These are phyloP conservation scores for Teunomyces pallodes DNA, from an alignment of 805 yeast species.

Conservation along the genomic window DNA sequence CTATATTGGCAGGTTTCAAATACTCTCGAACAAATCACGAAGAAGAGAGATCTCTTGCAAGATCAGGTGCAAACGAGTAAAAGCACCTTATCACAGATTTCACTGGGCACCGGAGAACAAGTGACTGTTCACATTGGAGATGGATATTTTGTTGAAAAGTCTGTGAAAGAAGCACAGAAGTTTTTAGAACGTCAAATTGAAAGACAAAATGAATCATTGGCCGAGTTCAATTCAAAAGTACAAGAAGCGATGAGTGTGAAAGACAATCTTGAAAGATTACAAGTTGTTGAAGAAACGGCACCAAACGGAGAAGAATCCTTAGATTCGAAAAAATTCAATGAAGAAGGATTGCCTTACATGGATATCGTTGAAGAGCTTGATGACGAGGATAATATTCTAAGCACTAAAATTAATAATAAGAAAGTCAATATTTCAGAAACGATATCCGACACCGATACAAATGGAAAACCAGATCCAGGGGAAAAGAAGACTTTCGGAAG, in stretches of 20 bases:
- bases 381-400: slow-evolving; percentile 71
- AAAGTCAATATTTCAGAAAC: slow-evolving; percentile 16
- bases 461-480: slow-evolving; percentile 2
- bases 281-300: slow-evolving; percentile 8
- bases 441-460: slow-evolving; percentile 23
- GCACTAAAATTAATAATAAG: slow-evolving; percentile 24
- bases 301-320: slow-evolving; percentile 6
- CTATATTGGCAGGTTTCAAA: not conserved
- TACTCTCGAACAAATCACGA: slow-evolving; percentile 1
- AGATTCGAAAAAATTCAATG: slow-evolving; percentile 19
- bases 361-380: slow-evolving; percentile 80
- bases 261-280: slow-evolving; percentile 21
- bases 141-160: slow-evolving; percentile 39
- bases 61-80: slow-evolving; percentile 6
- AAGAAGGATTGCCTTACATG: slow-evolving; percentile 62
- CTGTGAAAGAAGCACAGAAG: slow-evolving; percentile 23
- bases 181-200: slow-evolving; percentile 26
- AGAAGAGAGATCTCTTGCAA: slow-evolving; percentile 6
- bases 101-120: not conserved
- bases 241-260: slow-evolving; percentile 35
- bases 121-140: slow-evolving; percentile 36
- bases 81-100: not conserved
- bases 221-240: slow-evolving; percentile 38
- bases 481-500: not conserved
- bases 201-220: slow-evolving; percentile 34